phyloP scores from a whole-genome alignment of 2,329 filamentous ascomycete genomes.

The Penicillium janthinellum region DNA sequence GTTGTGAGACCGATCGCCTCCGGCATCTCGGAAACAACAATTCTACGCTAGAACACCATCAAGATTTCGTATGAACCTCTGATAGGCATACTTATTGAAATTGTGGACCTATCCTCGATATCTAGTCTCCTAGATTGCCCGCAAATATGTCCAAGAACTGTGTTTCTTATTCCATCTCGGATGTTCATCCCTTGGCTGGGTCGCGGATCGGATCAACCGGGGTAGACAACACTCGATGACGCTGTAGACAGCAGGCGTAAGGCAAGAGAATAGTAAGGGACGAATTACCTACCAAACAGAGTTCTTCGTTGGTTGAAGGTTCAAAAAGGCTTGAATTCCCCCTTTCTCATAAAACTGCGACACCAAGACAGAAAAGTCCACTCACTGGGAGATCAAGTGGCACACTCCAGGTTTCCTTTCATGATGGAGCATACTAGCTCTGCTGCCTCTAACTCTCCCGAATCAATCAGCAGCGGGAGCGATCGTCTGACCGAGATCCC shows the following conservation, averaged over 20 bases:
- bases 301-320: not conserved
- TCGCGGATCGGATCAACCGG: constrained; percentile 13
- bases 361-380: not conserved
- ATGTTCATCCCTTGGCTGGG: not conserved
- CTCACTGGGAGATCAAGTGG: not conserved
- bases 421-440: constrained; percentile 11
- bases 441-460: not conserved
- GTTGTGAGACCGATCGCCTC: not conserved
- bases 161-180: not conserved
- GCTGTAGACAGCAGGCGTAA: constrained; percentile 1
- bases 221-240: constrained; percentile 15
- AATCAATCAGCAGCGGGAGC: constrained; percentile 7
- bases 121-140: not conserved
- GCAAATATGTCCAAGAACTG: not conserved
- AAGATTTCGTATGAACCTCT: not conserved
- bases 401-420: not conserved
- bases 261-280: not conserved
- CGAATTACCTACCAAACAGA: not conserved
- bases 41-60: not conserved
- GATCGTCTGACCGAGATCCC: constrained; percentile 6
- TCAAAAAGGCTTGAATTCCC: not conserved
- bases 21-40: not conserved
- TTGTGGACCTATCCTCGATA: not conserved
- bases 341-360: not conserved
- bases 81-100: not conserved